These are phyloP conservation scores for Tuber borchii DNA, from an alignment of 495 filamentous ascomycete species.

Conservation along the genomic window DNA sequence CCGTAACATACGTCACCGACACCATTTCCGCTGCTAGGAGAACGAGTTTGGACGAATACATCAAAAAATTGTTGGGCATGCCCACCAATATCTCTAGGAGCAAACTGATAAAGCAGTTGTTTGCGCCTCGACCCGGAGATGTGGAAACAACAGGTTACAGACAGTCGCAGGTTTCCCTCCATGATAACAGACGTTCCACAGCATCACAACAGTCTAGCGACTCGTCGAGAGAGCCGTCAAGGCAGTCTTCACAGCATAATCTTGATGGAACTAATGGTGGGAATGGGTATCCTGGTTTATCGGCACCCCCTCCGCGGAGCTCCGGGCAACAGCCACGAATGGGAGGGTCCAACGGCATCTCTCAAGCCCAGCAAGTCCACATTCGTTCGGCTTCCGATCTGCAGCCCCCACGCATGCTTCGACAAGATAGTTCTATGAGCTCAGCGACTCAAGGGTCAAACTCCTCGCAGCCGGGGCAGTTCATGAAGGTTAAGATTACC, in stretches of 20 bases:
- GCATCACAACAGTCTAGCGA: slow-evolving; percentile 49
- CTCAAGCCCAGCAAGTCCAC: slow-evolving; percentile 43
- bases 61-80: slow-evolving; percentile 80
- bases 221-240: slow-evolving; percentile 54
- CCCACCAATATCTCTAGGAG: slow-evolving; percentile 76
- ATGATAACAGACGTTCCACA: slow-evolving; percentile 43
- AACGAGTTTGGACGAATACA: slow-evolving; percentile 86
- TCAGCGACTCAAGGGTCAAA: slow-evolving; percentile 59
- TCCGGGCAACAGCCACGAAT: slow-evolving; percentile 49
- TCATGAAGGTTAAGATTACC: slow-evolving; percentile 90
- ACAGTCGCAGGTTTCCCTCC: slow-evolving; percentile 61
- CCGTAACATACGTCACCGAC: slow-evolving; percentile 95
- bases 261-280: slow-evolving; percentile 51
- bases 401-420: slow-evolving; percentile 51
- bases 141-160: slow-evolving; percentile 64
- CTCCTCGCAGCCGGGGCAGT: slow-evolving; percentile 47
- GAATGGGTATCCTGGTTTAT: slow-evolving; percentile 50
- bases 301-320: slow-evolving; percentile 53
- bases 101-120: slow-evolving; percentile 77
- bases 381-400: slow-evolving; percentile 45
- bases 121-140: slow-evolving; percentile 81
- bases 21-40: slow-evolving; percentile 89
- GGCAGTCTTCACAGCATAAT: slow-evolving; percentile 67
- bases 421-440: slow-evolving; percentile 67
- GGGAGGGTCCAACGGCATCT: slow-evolving; percentile 48